Base-by-base conservation (phyloP, 352 stramenopile genomes). In the Pythium chondricola region DNA sequence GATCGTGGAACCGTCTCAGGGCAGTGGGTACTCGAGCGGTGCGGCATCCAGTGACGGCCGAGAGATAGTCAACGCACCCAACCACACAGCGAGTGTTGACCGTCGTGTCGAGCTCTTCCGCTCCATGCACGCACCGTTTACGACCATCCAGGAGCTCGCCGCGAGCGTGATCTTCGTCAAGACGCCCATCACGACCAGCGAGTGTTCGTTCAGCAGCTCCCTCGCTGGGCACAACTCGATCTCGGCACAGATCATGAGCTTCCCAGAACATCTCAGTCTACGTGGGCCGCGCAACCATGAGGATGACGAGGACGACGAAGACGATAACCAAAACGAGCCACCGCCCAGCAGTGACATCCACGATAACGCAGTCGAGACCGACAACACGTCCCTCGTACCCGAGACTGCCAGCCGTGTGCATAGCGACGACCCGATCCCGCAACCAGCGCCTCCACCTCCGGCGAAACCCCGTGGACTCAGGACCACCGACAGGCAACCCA, bases 101-200 rank as follows among this genome's bases (percentile, higher is more conserved):
- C 73, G 79, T 5, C 73, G 80, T 11, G 61, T 83, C 6, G 58
- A 70, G 3, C 40, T 86, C 18, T 78, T 94, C 22, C 75, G 72
- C 25, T 76, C 74, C 0, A 76, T 88, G 32, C 62, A 66, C 4
- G 77, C 74, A 22, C 59, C 74, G 7, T 90, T 93, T 40, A 77
- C 74, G n/a, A 85, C 69, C 25, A 70, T 91, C 31, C 81, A 91
- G 54, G 81, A 91, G 40, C 67, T 94, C 10, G 81, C 81, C 1
- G 77, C 71, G 7, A 92, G 80, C 54, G 75, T 94, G 22, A 84
- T 94, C 53, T 92, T 91, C 39, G 78, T 81, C 2, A 88, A 88
- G 33, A 39, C 72, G 7, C 83, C 78, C n/a, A 64, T 56, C 21
- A 32, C 67, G 37, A 50, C 69, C 2, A 83, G 63, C 36, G 71